Evolutionary conservation across 2,329 filamentous ascomycete species (phyloP).

Genomic region (Lachnellula cervina): DNA sequence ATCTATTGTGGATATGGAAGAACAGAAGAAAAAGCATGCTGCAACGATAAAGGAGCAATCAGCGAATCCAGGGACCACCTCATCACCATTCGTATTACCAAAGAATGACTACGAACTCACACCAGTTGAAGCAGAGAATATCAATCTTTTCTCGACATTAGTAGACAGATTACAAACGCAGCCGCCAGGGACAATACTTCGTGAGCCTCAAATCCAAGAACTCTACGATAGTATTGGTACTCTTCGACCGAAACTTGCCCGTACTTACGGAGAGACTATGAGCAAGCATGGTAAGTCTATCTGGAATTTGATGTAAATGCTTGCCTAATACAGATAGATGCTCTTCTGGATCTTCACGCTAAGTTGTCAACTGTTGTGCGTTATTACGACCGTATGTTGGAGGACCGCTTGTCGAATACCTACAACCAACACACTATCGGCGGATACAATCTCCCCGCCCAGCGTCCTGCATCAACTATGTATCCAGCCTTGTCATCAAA

Average conservation of each 20-base stretch:
- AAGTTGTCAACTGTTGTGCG: slow-evolving; percentile 94
- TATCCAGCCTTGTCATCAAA: slow-evolving; percentile 67
- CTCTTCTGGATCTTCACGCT: slow-evolving; percentile 85
- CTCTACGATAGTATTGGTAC: slow-evolving; percentile 96
- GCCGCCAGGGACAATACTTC: slow-evolving; percentile 88
- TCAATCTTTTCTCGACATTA: slow-evolving; percentile 89
- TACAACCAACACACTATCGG: slow-evolving; percentile 76
- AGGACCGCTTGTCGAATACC: slow-evolving; percentile 87
- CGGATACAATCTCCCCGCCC: slow-evolving; percentile 53
- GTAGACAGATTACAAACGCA: slow-evolving; percentile 95
- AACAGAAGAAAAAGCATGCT: slow-evolving; percentile 89
- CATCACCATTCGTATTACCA: slow-evolving; percentile 55
- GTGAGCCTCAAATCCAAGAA: slow-evolving; percentile 96
- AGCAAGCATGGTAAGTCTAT: slow-evolving; percentile 84
- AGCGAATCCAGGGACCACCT: slow-evolving; percentile 44
- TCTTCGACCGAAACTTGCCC: slow-evolving; percentile 84
- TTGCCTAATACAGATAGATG: slow-evolving; percentile 56
- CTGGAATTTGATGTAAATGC: not conserved
- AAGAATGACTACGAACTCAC: slow-evolving; percentile 95
- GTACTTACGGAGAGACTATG: slow-evolving; percentile 98
- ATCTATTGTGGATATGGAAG: slow-evolving; percentile 93
- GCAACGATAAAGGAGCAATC: slow-evolving; percentile 78
- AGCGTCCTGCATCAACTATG: slow-evolving; percentile 50
- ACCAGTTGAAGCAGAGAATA: slow-evolving; percentile 92
- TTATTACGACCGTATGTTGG: slow-evolving; percentile 97